Conservation (phyloP, 331 rosid genomes). For the Pyracantha coccinea region DNA sequence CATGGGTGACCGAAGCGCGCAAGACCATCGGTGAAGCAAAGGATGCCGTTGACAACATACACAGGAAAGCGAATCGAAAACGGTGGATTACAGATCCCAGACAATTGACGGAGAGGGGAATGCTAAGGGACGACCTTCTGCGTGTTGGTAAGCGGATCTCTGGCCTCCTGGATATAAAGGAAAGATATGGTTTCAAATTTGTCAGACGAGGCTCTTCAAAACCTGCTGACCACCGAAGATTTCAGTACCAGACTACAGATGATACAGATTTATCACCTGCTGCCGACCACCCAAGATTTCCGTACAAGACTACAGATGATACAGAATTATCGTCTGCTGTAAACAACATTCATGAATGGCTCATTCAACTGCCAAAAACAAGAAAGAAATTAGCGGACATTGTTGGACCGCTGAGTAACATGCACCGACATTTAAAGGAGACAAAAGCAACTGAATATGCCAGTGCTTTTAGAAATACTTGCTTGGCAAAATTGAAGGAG, state of each 20-base stretch:
- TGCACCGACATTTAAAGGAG: background rate
- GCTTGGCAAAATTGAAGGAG: background rate
- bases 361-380: background rate
- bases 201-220: background rate
- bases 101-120: background rate
- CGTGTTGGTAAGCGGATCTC: background rate
- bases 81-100: too few relatives aligned
- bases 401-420: too few relatives aligned
- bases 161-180: background rate
- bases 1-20: background rate
- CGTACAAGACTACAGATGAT: background rate
- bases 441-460: background rate
- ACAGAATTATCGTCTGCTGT: background rate
- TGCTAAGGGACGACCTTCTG: background rate
- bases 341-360: background rate
- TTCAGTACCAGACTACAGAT: background rate
- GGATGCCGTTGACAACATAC: background rate
- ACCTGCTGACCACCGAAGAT: background rate
- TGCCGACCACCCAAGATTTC: background rate
- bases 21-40: background rate
- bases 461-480: background rate
- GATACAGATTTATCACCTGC: too few relatives aligned
- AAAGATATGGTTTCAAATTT: background rate
- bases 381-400: background rate
- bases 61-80: background rate